phyloP scores from a whole-genome alignment of 345 rosid species.

The Boechera divaricarpa region DNA sequence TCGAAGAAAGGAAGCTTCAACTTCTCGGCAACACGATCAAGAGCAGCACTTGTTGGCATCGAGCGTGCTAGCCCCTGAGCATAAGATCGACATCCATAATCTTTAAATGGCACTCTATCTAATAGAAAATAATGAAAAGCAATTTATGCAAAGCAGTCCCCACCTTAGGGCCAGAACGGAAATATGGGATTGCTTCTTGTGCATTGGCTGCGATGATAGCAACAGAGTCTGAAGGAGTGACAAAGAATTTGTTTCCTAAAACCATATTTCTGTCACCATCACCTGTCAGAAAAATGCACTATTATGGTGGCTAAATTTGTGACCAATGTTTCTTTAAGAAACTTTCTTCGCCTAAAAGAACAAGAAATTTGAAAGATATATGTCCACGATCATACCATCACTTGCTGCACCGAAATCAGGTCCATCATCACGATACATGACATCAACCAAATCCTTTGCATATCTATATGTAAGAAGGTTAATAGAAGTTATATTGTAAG shows the following conservation, averaged over 20 bases:
- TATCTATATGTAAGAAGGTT: slow-evolving; percentile 57
- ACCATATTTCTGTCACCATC: slow-evolving; percentile 99
- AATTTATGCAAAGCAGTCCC: slow-evolving; percentile 23
- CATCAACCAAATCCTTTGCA: slow-evolving; percentile 87
- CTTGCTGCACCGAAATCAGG: slow-evolving; percentile 98
- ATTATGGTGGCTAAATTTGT: slow-evolving; percentile 1
- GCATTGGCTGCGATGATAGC: slow-evolving; percentile 95
- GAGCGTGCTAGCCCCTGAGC: slow-evolving; percentile 92
- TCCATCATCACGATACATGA: slow-evolving; percentile 77
- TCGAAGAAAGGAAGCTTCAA: slow-evolving; percentile 84
- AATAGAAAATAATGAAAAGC: not conserved
- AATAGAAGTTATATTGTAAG: slow-evolving; percentile 29
- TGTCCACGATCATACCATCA: slow-evolving; percentile 65
- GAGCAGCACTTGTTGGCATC: slow-evolving; percentile 98
- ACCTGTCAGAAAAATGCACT: slow-evolving; percentile 53
- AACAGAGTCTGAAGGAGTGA: slow-evolving; percentile 94
- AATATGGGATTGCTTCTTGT: slow-evolving; percentile 86
- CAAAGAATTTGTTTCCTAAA: slow-evolving; percentile 80
- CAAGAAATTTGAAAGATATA: slow-evolving; percentile 13
- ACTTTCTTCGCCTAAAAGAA: not conserved
- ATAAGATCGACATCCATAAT: slow-evolving; percentile 23
- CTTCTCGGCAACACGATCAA: slow-evolving; percentile 91
- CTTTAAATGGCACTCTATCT: not conserved
- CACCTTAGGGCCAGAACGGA: slow-evolving; percentile 78
- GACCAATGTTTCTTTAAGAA: not conserved